Conservation (phyloP, 805 yeast species). For the Pichia pseudocactophila region DNA sequence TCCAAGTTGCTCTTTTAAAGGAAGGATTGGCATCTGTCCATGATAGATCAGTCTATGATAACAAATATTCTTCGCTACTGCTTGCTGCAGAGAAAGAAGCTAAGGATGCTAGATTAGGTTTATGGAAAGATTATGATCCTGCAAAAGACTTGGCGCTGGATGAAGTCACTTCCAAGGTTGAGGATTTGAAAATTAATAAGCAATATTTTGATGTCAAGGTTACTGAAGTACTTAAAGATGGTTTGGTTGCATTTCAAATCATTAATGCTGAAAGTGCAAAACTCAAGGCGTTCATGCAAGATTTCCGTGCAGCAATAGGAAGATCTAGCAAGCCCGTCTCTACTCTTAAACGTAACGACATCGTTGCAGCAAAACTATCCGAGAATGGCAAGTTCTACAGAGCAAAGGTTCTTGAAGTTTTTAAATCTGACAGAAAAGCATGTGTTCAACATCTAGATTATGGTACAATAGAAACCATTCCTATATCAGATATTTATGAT, state of each 20-base stretch:
- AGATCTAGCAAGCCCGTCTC: constrained; percentile 28
- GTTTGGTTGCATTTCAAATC: constrained; percentile 39
- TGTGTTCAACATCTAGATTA: constrained; percentile 54
- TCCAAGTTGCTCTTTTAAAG: constrained; percentile 47
- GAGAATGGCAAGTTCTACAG: constrained; percentile 51
- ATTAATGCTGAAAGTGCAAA: constrained; percentile 31
- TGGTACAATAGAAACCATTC: constrained; percentile 44
- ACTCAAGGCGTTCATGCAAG: constrained; percentile 37
- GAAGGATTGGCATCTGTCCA: constrained; percentile 61
- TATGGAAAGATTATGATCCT: constrained; percentile 58
- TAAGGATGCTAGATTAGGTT: constrained; percentile 41
- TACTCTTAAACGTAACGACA: constrained; percentile 39
- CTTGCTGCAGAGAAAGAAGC: constrained; percentile 58
- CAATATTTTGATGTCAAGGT: constrained; percentile 44
- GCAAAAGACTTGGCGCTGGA: constrained; percentile 26
- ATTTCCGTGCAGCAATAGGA: constrained; percentile 33
- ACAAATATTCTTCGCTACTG: constrained; percentile 46
- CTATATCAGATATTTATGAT: constrained; percentile 36
- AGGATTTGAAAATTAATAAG: constrained; percentile 22
- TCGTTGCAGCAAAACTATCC: constrained; percentile 44
- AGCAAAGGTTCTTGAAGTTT: constrained; percentile 42
- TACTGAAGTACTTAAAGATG: constrained; percentile 37
- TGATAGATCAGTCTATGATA: constrained; percentile 51
- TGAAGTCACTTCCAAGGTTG: constrained; percentile 13
- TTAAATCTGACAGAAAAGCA: constrained; percentile 34